Base-by-base conservation (phyloP, 106 monocot species). In the Allium cepa region DNA sequence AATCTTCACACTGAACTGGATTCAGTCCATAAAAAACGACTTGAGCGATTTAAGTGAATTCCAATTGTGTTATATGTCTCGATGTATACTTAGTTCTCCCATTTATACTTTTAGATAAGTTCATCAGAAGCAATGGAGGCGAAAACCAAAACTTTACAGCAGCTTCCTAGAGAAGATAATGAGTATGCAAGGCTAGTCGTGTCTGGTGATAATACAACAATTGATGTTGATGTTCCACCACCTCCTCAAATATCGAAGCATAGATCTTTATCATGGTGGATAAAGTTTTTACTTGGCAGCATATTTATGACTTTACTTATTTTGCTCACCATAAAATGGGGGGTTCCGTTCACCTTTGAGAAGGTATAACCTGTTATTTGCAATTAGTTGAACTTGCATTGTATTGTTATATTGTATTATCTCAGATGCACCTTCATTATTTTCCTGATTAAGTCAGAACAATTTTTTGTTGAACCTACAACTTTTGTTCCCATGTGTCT, bases 131-230 rank as follows among this genome's bases (percentile, higher is more conserved):
- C 64, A 58, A 64, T 71, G 57, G 65, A n/a, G 77, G 77, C 70
- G 60, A 69, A 66, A 53, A 50, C 3, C 50, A 74, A 72, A 69
- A 82, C 47, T n/a, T 65, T 49, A 45, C 77, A 65, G 48, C 83
- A 53, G 56, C 66, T 74, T 64, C 27, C 66, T 68, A 72, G 68
- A 47, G 80, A 79, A 55, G 90, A 91, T 68, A 74, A 18, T 62
- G 90, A 87, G 72, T 79, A 83, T 84, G 79, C 63, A 14, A 91
- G 90, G 66, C 77, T 91, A 26, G 79, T 91, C 45, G 14, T 73
- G 17, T 72, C 85, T 26, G 72, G 71, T 56, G 70, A 75, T 66
- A 56, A 63, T 8, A 77, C 69, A 69, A n/a, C 64, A 46, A 8
- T 53, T 65, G 77, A 75, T 74, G 49, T 9, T n/a, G 53, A 72